A percentile compares a stretch with the other conserved stretches of the same genome.
Evolutionary conservation across 495 filamentous ascomycete species (phyloP).

Genomic region (Achaetomiella virescens): DNA sequence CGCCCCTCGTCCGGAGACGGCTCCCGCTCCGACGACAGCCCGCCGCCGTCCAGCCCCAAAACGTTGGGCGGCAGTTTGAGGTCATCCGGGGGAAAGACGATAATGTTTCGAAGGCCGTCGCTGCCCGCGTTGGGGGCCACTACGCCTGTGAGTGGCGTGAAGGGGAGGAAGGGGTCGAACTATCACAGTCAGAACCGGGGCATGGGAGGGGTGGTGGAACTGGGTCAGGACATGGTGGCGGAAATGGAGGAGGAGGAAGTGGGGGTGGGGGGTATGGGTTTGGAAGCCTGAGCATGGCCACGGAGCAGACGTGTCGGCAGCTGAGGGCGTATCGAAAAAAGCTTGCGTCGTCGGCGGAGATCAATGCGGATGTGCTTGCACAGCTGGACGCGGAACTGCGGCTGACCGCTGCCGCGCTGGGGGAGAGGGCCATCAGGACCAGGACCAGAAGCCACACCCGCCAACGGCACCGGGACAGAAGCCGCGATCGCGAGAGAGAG

Average conservation of each 20-base stretch:
- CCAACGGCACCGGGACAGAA: not conserved
- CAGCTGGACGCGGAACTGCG: constrained; percentile 77
- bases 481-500: not conserved
- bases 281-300: constrained; percentile 64
- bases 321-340: constrained; percentile 80
- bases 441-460: constrained; percentile 6
- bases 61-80: too few species aligned
- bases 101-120: constrained; percentile 43
- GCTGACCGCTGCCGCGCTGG: constrained; percentile 64
- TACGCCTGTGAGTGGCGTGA: constrained; percentile 47
- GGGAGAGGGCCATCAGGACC: constrained; percentile 49
- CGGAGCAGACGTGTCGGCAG: constrained; percentile 71
- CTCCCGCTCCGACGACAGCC: constrained; percentile 27
- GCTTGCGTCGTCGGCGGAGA: constrained; percentile 55
- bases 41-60: constrained; percentile 44
- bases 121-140: constrained; percentile 54
- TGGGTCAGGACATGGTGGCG: not conserved
- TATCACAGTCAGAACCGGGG: constrained; percentile 11
- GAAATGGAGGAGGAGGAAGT: not conserved
- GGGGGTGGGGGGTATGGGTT: constrained; percentile 38
- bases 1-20: constrained; percentile 32
- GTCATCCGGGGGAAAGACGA: constrained; percentile 32
- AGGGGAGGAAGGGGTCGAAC: constrained; percentile 32
- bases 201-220: not conserved
- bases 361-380: constrained; percentile 57